Evolutionary conservation across 2,329 filamentous ascomycete species (phyloP), one percentile per base, ranked within the genome.

Genomic region (Cercospora sojina): DNA sequence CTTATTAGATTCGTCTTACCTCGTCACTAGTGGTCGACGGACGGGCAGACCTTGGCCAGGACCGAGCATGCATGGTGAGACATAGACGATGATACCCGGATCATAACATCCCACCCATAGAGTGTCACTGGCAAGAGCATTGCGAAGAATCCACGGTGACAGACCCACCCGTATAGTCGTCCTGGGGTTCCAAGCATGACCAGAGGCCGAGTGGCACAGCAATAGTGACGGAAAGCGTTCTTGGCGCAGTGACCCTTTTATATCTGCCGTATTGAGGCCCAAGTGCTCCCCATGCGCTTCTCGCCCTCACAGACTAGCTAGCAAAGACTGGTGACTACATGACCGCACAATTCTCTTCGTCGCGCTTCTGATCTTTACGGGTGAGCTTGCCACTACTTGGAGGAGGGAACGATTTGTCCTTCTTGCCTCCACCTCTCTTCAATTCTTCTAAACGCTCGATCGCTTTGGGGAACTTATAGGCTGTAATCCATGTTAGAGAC

Each of bases 401-500:
- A 58, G 64, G 53, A 62, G 62, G 60, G 53, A 49, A 49, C 43
- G 65, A 62, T 64, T 70, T 59, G 47, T 84, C 63, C 35, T 55
- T 53, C 71, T 89, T 91, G 51, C 88, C 88, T 25, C 92, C 92
- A 2, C 89, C 88, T 68, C 88, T 87, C 80, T 96, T 96, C 63
- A 99, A 85, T 72, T 98, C 95, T 77, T 98, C 94, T 5, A 99
- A 86, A 57, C 94, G 87, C 76, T 97, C 93, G 65, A 94, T 88
- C 13, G 95, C 95, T 79, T 97, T 97, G 53, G 91, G 91, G 76
- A 96, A 97, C 75, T 96, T 92, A 82, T 98, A 94, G 66, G 93
- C 94, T 97, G 61, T 9, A 59, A 12, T 12, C 58, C 9, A 13
- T 55, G 56, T 66, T 66, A 72, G 65, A 62, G 65, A 35, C 56